phyloP scores from a whole-genome alignment of 2,329 filamentous ascomycete genomes.

The Thelonectria discophora region DNA sequence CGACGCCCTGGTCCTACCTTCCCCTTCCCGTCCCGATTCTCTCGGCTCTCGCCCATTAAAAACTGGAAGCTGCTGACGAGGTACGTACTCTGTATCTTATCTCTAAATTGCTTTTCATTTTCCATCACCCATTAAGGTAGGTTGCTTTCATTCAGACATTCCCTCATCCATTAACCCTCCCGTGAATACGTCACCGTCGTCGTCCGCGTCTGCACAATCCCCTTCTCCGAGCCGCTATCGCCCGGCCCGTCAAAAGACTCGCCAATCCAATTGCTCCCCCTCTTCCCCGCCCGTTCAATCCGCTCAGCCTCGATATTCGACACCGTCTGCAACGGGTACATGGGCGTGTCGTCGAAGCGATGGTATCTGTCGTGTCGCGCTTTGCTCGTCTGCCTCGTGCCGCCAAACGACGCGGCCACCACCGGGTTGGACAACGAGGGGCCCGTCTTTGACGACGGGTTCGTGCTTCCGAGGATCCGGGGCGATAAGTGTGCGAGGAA shows the following conservation, averaged over 20 bases:
- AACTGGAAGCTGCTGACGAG: background rate
- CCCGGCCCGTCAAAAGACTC: background rate
- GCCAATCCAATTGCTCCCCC: background rate
- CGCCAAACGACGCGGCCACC: background rate
- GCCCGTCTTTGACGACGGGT: background rate
- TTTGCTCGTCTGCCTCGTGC: background rate
- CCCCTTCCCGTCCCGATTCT: background rate
- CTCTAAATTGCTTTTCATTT: too few species aligned
- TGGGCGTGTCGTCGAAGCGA: background rate
- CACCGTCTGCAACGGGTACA: background rate
- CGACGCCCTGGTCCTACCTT: conserved; percentile 4
- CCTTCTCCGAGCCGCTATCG: background rate
- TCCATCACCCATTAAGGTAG: too few species aligned
- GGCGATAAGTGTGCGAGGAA: conserved; percentile 30
- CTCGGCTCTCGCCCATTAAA: background rate
- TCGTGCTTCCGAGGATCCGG: conserved; percentile 9
- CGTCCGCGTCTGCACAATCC: background rate
- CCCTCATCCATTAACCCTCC: too few species aligned
- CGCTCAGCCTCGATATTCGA: background rate
- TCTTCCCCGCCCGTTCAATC: background rate
- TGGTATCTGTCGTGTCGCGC: background rate
- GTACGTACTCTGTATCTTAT: background rate
- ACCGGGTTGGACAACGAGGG: background rate
- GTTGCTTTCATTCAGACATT: too few species aligned
- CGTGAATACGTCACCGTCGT: background rate